Evolutionary conservation across 345 rosid species (phyloP), one percentile per base, ranked within the genome.

Genomic region (Noccaea bulbosa): DNA sequence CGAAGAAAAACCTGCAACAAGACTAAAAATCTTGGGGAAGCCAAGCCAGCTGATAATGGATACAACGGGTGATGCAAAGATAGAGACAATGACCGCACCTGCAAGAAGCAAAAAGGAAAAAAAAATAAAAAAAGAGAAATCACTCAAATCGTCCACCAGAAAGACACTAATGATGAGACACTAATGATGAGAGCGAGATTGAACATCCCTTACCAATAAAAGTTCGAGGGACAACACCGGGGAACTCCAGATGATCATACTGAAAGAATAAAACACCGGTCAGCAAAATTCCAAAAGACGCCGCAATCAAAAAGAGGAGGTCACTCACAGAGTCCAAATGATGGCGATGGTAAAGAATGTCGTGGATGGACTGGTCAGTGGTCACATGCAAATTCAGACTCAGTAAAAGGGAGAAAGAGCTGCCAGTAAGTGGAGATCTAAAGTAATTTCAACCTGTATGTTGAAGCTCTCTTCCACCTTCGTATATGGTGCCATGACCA

Each of bases 391-490:
- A 40, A 24, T 59, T 32, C 33, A 64, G 35, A 11, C n/a, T 7
- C 33, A 44, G 44, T 14, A 30, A 47, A 33, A 8, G 0, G 11
- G 5, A 10, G 3, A 27, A 8, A 9, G n/a, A 24, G 62, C 30
- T 20, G 22, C 22, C 22, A 0, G 30, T 27, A 27, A 27, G 30
- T 27, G 30, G 30, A 27, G 30, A 27, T 27, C 30, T 27, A 32
- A 2, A 17, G 39, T 5, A 5, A 17, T 37, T 4, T 8, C 44
- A 54, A 22, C 97, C 94, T 93, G 99, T 63, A 94, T 57, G 66
- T 89, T 91, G 83, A 94, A 94, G 90, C 99, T 91, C 78, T 94
- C 99, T 81, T 94, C 99, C 34, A 94, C 97, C 83, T 94, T 94
- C 33, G 99, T 94, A 72, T 82, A 94, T 11, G 96, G 99, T 35